These are phyloP conservation scores for Erodium texanum DNA, from an alignment of 441 rosid genomes.

Conservation along the genomic window DNA sequence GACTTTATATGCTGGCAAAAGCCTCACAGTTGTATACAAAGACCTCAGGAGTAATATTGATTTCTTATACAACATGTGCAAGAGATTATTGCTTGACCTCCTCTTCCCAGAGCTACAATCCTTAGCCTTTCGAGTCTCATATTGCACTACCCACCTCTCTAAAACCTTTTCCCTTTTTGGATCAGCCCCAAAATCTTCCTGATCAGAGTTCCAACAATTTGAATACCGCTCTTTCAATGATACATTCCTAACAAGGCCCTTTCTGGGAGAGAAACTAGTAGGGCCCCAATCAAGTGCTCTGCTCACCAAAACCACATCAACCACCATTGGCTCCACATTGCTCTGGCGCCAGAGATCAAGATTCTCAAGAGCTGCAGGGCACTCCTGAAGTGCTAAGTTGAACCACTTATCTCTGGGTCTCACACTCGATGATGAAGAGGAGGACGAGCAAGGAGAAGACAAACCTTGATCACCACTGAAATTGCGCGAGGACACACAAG, in stretches of 20 bases:
- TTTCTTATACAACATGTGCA: constrained; percentile 64
- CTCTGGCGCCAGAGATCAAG: constrained; percentile 60
- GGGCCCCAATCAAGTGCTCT: constrained; percentile 46
- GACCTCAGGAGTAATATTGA: constrained; percentile 74
- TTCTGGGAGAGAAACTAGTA: constrained; percentile 34
- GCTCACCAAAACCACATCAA: constrained; percentile 73
- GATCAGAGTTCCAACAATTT: constrained; percentile 53
- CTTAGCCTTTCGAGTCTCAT: constrained; percentile 53
- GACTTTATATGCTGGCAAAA: constrained; percentile 81
- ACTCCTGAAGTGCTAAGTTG: constrained; percentile 75
- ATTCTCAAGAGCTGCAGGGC: constrained; percentile 71
- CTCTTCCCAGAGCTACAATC: constrained; percentile 45
- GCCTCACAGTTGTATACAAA: constrained; percentile 70
- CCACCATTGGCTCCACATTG: constrained; percentile 62
- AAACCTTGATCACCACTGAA: constrained; percentile 68
- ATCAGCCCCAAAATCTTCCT: constrained; percentile 46
- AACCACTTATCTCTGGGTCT: constrained; percentile 90
- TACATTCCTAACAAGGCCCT: constrained; percentile 39
- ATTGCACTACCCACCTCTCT: constrained; percentile 91
- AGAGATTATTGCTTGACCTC: constrained; percentile 46
- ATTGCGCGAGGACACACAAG: constrained; percentile 60
- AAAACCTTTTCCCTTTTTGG: constrained; percentile 51
- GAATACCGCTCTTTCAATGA: constrained; percentile 40
- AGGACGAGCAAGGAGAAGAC: constrained; percentile 63
- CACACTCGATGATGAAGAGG: constrained; percentile 72